A percentile compares a stretch with the other conserved stretches of the same genome.
phyloP scores from a whole-genome alignment of 2,329 filamentous ascomycete genomes.

The Alternaria gaisen region DNA sequence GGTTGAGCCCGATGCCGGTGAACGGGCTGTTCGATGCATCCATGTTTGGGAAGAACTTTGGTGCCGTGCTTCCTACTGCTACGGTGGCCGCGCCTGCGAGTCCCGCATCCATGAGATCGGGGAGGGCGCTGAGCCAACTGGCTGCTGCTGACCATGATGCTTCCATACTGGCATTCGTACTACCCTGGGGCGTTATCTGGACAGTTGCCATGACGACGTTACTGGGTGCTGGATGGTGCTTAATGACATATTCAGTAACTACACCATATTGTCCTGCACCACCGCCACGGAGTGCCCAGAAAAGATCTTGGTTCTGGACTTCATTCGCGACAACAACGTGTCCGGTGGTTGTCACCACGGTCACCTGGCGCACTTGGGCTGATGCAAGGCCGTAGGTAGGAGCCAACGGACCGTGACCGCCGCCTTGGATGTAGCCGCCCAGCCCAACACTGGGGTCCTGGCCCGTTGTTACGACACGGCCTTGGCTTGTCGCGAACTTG shows the following conservation, averaged over 20 bases:
- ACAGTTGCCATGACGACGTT: slow-evolving; percentile 16
- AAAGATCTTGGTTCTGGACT: slow-evolving; percentile 22
- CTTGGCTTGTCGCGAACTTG: not conserved
- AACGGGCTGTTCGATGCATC: not conserved
- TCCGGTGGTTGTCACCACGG: slow-evolving; percentile 20
- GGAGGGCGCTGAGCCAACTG: not conserved
- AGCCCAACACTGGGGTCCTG: slow-evolving; percentile 56
- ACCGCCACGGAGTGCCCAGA: slow-evolving; percentile 27
- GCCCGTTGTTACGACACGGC: slow-evolving; percentile 7
- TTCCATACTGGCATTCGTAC: not conserved
- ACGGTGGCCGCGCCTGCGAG: not conserved
- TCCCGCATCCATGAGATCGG: not conserved
- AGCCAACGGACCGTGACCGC: slow-evolving; percentile 62
- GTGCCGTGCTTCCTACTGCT: not conserved
- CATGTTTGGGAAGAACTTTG: not conserved
- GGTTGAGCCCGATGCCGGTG: slow-evolving; percentile 22
- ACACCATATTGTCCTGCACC: slow-evolving; percentile 26
- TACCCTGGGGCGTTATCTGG: not conserved
- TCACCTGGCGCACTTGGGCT: slow-evolving; percentile 21
- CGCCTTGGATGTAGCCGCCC: slow-evolving; percentile 52
- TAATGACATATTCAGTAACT: slow-evolving; percentile 12
- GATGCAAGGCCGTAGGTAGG: slow-evolving; percentile 47
- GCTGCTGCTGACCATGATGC: not conserved
- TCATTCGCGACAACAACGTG: slow-evolving; percentile 20
- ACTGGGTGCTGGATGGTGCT: slow-evolving; percentile 18